Evolutionary conservation across 192 early-diverging fungal species (phyloP).

Genomic region (Coemansia sp.): DNA sequence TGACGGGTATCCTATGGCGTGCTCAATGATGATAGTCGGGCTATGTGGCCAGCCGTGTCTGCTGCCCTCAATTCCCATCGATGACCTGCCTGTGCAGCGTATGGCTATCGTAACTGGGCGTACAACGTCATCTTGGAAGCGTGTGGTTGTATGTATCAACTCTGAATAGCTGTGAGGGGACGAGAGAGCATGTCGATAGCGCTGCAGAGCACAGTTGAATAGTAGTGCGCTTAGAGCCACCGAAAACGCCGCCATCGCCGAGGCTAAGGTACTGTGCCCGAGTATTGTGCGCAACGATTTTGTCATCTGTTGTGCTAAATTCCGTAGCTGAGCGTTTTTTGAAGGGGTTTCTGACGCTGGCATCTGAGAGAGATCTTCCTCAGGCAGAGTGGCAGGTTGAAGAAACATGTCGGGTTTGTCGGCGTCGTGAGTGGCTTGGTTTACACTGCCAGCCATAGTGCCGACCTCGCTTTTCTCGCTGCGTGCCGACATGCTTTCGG

Average conservation of each 20-base stretch:
- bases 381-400: background rate
- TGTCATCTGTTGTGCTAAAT: background rate
- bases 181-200: background rate
- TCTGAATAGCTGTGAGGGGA: background rate
- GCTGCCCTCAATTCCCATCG: background rate
- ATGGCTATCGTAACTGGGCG: slow-evolving; percentile 20
- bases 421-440: background rate
- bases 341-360: background rate
- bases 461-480: background rate
- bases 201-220: slow-evolving; percentile 7
- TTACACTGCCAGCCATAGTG: background rate
- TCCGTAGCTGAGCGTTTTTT: background rate
- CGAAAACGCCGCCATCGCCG: background rate
- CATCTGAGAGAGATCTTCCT: background rate
- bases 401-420: background rate
- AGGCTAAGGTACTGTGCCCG: background rate
- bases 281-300: background rate
- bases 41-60: background rate
- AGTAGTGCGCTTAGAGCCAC: slow-evolving; percentile 12
- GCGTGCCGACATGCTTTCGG: background rate
- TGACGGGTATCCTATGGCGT: slow-evolving; percentile 33
- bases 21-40: slow-evolving; percentile 38
- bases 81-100: slow-evolving; percentile 17
- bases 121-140: slow-evolving; percentile 13
- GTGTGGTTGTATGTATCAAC: background rate